phyloP scores from a whole-genome alignment of 1,139 yeast species.

The Diutina catenulata region DNA sequence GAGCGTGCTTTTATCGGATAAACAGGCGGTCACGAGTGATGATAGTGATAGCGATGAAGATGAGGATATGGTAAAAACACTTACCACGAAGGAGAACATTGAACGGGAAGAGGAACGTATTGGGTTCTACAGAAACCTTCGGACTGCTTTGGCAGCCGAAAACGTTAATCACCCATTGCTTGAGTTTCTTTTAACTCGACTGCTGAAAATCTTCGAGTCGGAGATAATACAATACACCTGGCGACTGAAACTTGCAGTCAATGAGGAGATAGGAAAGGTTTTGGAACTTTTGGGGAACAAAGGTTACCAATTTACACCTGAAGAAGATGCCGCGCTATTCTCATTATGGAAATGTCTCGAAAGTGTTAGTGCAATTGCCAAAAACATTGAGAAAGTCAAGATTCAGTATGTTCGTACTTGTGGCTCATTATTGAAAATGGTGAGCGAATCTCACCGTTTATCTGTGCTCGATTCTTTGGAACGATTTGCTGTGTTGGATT shows the following conservation, averaged over 20 bases:
- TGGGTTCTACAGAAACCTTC: conserved; percentile 16
- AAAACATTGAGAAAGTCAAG: conserved; percentile 8
- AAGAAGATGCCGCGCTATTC: not conserved
- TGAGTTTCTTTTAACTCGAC: conserved; percentile 14
- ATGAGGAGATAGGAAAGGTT: conserved; percentile 16
- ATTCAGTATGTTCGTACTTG: conserved; percentile 7
- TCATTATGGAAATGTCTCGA: not conserved
- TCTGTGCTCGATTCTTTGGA: conserved; percentile 1
- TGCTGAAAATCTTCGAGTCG: conserved; percentile 6
- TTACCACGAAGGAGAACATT: conserved; percentile 7
- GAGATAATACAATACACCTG: conserved; percentile 36
- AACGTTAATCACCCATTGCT: conserved; percentile 14
- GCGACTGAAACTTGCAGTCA: conserved; percentile 40
- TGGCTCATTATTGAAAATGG: conserved; percentile 6
- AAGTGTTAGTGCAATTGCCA: conserved; percentile 2
- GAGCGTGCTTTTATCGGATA: conserved; percentile 21
- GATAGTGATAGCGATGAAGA: conserved; percentile 14
- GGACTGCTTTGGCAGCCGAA: conserved; percentile 15
- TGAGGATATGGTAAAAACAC: conserved; percentile 13
- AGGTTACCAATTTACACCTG: not conserved
- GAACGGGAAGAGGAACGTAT: conserved; percentile 10
- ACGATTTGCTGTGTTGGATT: not conserved
- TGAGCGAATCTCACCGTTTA: not conserved
- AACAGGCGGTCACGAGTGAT: conserved; percentile 15
- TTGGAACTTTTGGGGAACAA: conserved; percentile 9